Evolutionary conservation across 2,329 filamentous ascomycete genomes (phyloP).

Genomic region (Penicillium capsulatum): DNA sequence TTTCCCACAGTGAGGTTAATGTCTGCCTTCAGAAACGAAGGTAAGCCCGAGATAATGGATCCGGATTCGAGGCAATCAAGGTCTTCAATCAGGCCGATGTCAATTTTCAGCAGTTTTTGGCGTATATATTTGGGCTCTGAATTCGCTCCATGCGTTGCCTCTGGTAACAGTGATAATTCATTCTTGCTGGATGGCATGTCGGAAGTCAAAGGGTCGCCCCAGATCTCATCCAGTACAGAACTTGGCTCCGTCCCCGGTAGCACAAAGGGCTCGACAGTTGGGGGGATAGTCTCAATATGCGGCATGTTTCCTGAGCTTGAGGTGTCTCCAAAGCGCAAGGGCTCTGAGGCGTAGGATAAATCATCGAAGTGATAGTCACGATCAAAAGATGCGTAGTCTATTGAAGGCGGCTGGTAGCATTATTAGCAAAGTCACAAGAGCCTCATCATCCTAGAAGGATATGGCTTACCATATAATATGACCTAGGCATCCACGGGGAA

Average conservation of each 20-base stretch:
- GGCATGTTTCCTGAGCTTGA: not conserved
- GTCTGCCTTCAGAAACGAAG: slow-evolving; percentile 1
- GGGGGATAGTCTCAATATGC: not conserved
- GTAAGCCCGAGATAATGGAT: not conserved
- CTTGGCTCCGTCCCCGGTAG: not conserved
- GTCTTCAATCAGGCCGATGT: slow-evolving; percentile 14
- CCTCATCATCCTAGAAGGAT: not conserved
- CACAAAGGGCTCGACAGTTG: not conserved
- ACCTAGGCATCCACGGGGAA: not conserved
- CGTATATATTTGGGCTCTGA: not conserved
- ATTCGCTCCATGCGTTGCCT: not conserved
- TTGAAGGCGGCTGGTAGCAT: not conserved
- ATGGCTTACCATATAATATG: slow-evolving; percentile 2
- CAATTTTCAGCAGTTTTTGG: slow-evolving; percentile 12
- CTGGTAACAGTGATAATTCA: not conserved
- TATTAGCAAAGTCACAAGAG: not conserved
- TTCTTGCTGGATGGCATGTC: not conserved
- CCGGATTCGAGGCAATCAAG: slow-evolving; percentile 11
- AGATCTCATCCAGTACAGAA: not conserved
- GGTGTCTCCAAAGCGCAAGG: not conserved
- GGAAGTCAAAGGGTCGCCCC: slow-evolving; percentile 1
- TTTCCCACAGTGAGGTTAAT: slow-evolving; percentile 1
- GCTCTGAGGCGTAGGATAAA: not conserved
- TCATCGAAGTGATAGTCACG: not conserved
- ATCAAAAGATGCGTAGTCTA: not conserved